A percentile compares a stretch with the other conserved stretches of the same genome.
Conservation (phyloP, 306 rosid genomes). For the Leucaena leucocephala region DNA sequence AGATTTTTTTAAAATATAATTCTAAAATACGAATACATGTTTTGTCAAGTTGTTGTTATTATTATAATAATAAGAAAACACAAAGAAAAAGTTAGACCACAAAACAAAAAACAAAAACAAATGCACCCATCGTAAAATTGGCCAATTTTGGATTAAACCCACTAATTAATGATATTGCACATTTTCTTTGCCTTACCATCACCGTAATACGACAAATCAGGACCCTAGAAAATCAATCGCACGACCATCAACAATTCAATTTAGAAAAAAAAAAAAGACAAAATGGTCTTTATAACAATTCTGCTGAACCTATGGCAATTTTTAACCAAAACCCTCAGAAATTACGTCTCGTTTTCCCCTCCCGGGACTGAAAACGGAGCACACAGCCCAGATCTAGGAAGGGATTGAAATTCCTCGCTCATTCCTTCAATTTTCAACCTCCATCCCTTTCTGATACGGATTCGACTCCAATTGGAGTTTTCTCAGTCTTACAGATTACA, state of each 20-base stretch:
- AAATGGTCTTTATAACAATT: neutral
- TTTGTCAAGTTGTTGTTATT: too few species aligned
- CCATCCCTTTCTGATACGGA: neutral
- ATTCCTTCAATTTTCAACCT: neutral
- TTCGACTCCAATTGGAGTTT: slow-evolving; percentile 10
- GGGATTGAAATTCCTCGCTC: neutral
- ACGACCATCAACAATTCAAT: neutral
- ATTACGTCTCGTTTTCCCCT: neutral
- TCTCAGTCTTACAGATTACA: neutral
- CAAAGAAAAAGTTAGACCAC: too few species aligned
- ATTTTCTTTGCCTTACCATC: neutral
- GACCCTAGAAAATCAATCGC: neutral
- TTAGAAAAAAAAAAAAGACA: neutral
- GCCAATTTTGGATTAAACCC: neutral
- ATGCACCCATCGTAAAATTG: neutral
- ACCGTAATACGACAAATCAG: neutral
- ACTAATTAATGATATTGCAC: neutral
- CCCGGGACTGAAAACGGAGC: neutral
- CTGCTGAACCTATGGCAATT: neutral
- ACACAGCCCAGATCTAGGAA: slow-evolving; percentile 14
- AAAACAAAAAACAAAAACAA: neutral
- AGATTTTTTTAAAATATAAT: too few species aligned
- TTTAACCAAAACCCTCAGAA: slow-evolving; percentile 5
- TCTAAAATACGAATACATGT: too few species aligned
- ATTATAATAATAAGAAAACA: too few species aligned